Evolutionary conservation across 2,329 filamentous ascomycete genomes (phyloP).

Genomic region (Cryphonectria japonica): DNA sequence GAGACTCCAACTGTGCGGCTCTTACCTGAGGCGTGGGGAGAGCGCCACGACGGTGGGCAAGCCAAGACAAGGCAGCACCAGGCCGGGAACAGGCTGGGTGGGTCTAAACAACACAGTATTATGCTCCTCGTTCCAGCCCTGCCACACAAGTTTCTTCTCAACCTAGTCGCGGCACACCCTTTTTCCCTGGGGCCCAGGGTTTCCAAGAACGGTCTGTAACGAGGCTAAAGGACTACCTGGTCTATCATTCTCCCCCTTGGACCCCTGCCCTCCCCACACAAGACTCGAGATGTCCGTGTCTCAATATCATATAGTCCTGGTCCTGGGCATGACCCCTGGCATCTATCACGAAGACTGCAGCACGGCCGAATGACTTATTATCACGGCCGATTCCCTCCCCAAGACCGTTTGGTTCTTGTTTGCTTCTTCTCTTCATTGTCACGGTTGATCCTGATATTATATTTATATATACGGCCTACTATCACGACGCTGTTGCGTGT

Average conservation of each 20-base stretch:
- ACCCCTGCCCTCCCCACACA: conserved; percentile 39
- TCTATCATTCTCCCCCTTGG: conserved; percentile 32
- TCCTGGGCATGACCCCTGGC: conserved; percentile 30
- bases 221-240: conserved; percentile 44
- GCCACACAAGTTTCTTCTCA: conserved; percentile 27
- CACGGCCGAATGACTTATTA: conserved; percentile 25
- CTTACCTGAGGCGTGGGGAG: conserved; percentile 23
- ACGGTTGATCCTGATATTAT: conserved; percentile 31
- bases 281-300: conserved; percentile 42
- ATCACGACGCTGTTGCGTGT: conserved; percentile 38
- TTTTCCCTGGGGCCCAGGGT: conserved; percentile 23
- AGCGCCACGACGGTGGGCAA: conserved; percentile 19
- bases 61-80: conserved; percentile 24
- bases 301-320: conserved; percentile 37
- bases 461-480: conserved; percentile 17
- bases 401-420: conserved; percentile 34
- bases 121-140: conserved; percentile 18
- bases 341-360: conserved; percentile 21
- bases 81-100: conserved; percentile 25
- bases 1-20: conserved; percentile 28
- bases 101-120: conserved; percentile 20
- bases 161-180: conserved; percentile 21
- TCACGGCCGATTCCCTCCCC: conserved; percentile 33
- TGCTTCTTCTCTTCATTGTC: conserved; percentile 35
- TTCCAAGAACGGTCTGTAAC: conserved; percentile 42